Percentiles rank a stretch among this genome's conserved stretches.
These are phyloP conservation scores for Hypoxylon sp. DNA, from an alignment of 2,329 filamentous ascomycete genomes.

Conservation along the genomic window DNA sequence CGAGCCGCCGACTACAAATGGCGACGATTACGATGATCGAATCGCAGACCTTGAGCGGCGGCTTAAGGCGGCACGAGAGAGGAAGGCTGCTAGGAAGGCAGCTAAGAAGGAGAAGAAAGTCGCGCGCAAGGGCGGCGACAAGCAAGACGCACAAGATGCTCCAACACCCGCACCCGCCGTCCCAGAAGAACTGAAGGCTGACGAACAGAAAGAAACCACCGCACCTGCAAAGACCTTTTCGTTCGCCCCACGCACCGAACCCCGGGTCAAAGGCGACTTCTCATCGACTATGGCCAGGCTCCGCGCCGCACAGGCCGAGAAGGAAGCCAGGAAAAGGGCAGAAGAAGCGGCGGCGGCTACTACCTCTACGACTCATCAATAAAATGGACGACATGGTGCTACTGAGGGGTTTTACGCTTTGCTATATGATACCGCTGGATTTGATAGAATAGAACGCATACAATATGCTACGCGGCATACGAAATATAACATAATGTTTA, in stretches of 20 bases:
- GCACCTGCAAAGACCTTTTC: slow-evolving; percentile 34
- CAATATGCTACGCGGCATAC: not conserved
- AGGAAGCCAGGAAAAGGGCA: slow-evolving; percentile 63
- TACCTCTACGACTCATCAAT: not conserved
- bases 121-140: slow-evolving; percentile 19
- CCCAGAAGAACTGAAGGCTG: slow-evolving; percentile 52
- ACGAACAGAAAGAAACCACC: slow-evolving; percentile 49
- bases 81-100: slow-evolving; percentile 55
- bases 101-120: slow-evolving; percentile 57
- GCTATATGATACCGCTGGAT: slow-evolving; percentile 42
- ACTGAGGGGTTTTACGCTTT: slow-evolving; percentile 33
- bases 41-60: slow-evolving; percentile 59
- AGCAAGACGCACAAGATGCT: slow-evolving; percentile 28
- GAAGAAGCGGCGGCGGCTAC: slow-evolving; percentile 49
- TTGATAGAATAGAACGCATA: slow-evolving; percentile 19
- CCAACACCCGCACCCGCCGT: slow-evolving; percentile 31
- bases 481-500: not conserved
- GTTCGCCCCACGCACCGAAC: slow-evolving; percentile 37
- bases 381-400: slow-evolving; percentile 13
- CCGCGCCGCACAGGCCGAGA: slow-evolving; percentile 68
- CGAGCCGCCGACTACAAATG: slow-evolving; percentile 38
- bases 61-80: slow-evolving; percentile 52
- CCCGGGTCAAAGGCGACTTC: slow-evolving; percentile 47
- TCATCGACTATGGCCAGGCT: slow-evolving; percentile 65
- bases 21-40: slow-evolving; percentile 53